Base-by-base conservation (phyloP, 441 rosid species). In the Mallotus repandus region DNA sequence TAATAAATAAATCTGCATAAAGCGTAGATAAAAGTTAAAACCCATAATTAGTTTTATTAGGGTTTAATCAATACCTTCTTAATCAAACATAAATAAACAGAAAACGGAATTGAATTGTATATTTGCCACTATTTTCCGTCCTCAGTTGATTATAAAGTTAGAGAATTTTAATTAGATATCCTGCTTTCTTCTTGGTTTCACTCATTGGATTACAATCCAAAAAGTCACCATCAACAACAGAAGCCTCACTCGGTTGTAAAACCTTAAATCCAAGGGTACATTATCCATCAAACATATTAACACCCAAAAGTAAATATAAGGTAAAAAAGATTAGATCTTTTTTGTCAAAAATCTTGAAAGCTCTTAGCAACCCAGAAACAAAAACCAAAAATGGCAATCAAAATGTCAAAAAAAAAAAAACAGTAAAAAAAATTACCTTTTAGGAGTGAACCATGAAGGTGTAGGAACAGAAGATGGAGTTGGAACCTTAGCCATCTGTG, bases 381-480 rank as follows among this genome's bases (percentile, higher is more conserved):
- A 64, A 19, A 71, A 18, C 22, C 68, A 63, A 60, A 52, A 21
- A 18, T 25, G 29, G 29, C 2, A 25, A 25, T 25, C 2, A 25
- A 25, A 25, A 25, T 25, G 29, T 25, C 29, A 25, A 25, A 25
- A 25, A 25, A 25, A 25, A 25, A 25, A 25, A 25, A 25, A 25
- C 29, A 25, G 29, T 49, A n/a, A 22, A 63, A 68, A 46, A 65
- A 41, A 2, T 0, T 68, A 89, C 97, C 83, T 88, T 73, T 81
- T 81, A 9, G 97, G 94, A 41, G 94, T 82, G 82, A 91, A 88
- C 94, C 94, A 89, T n/a, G 94, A 91, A 66, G 89, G 90, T 16
- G 73, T 58, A 6, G 84, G 71, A 72, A 76, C 78, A 19, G 86
- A 57, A n/a, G 77, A 73, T 49, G 83, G 43, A 38, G 60, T 49